These are phyloP conservation scores for Dactylella cylindrospora DNA, from an alignment of 2,329 filamentous ascomycete genomes.

Conservation along the genomic window DNA sequence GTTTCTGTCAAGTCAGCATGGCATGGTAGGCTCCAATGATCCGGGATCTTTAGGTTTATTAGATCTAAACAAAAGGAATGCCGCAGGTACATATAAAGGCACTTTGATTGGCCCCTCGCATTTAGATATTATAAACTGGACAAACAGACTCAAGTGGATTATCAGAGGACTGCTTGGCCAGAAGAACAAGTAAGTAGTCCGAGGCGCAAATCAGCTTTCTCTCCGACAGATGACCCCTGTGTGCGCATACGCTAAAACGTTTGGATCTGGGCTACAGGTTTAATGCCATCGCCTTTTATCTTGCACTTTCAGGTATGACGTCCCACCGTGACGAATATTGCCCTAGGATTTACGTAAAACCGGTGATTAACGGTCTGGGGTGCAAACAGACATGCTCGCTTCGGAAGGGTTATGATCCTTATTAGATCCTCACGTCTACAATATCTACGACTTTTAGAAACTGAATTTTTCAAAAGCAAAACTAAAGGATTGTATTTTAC, in stretches of 20 bases:
- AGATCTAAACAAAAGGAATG: background rate
- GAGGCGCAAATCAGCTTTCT: background rate
- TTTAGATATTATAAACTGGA: constrained; percentile 69
- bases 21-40: constrained; percentile 48
- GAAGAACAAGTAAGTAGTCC: constrained; percentile 55
- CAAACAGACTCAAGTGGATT: constrained; percentile 62
- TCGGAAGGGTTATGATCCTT: constrained; percentile 47
- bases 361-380: background rate
- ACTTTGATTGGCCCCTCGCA: constrained; percentile 65
- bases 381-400: constrained; percentile 47
- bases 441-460: too few relatives aligned
- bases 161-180: constrained; percentile 58
- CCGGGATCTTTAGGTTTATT: background rate
- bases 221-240: background rate
- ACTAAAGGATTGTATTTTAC: too few relatives aligned
- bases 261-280: constrained; percentile 54
- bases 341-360: too few relatives aligned
- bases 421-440: too few relatives aligned
- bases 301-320: constrained; percentile 57
- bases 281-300: constrained; percentile 68
- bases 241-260: background rate
- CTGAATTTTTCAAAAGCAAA: too few relatives aligned
- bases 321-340: too few relatives aligned
- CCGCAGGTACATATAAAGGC: constrained; percentile 62
- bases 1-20: constrained; percentile 67